A percentile compares a stretch with the other conserved stretches of the same genome.
These are phyloP conservation scores for Coelastrella sp. DNA, from an alignment of 139 green algal genomes.

Conservation along the genomic window DNA sequence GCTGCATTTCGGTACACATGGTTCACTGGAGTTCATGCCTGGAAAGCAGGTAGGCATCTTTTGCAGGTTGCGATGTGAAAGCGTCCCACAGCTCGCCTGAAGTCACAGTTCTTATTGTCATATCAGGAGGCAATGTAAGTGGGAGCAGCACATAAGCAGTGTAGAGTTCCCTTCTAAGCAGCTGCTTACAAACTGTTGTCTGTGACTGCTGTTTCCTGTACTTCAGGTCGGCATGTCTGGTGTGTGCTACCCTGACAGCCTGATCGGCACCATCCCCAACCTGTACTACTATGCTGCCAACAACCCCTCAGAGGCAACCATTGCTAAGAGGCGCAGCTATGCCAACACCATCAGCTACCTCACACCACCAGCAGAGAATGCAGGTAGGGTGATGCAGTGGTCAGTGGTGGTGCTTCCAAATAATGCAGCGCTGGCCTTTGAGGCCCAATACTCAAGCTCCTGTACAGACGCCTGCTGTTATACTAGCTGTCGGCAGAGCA, in stretches of 20 bases:
- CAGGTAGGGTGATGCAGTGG: slow-evolving; percentile 40
- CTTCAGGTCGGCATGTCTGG: slow-evolving; percentile 95
- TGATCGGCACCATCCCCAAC: slow-evolving; percentile 98
- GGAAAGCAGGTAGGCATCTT: slow-evolving; percentile 92
- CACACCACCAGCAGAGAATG: slow-evolving; percentile 98
- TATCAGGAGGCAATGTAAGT: too few species aligned
- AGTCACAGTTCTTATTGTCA: too few species aligned
- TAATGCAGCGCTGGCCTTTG: too few species aligned
- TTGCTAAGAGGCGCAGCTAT: slow-evolving; percentile 98
- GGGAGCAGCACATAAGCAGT: too few species aligned
- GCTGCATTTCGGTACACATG: slow-evolving; percentile 99
- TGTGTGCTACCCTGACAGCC: slow-evolving; percentile 97
- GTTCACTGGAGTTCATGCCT: slow-evolving; percentile 99
- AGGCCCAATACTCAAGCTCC: too few species aligned
- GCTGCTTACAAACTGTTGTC: neutral
- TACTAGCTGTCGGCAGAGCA: too few species aligned
- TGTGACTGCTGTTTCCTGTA: neutral
- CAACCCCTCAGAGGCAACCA: slow-evolving; percentile 99
- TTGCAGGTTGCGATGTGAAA: too few species aligned
- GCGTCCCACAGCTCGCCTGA: too few species aligned
- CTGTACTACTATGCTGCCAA: slow-evolving; percentile 99
- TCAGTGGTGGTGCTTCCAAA: neutral
- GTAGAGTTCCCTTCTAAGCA: too few species aligned
- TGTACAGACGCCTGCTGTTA: too few species aligned
- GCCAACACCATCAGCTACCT: slow-evolving; percentile 99